A percentile compares a stretch with the other conserved stretches of the same genome.
Evolutionary conservation across 2,329 filamentous ascomycete species (phyloP).

Genomic region (Xylaria sp.): DNA sequence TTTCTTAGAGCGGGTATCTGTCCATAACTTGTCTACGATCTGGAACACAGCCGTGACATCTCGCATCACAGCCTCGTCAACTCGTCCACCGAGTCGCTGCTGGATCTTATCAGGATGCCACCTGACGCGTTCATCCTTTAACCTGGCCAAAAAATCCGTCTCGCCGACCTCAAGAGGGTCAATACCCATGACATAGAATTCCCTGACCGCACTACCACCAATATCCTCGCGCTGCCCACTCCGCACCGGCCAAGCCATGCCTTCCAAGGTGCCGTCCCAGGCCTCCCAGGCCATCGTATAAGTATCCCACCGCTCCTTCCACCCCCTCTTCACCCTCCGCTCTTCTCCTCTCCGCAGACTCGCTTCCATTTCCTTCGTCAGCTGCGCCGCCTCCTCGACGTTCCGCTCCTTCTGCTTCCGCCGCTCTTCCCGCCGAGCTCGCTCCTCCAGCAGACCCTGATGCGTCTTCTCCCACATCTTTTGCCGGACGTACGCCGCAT

Average conservation of each 20-base stretch:
- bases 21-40: constrained; percentile 83
- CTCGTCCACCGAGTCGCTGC: constrained; percentile 77
- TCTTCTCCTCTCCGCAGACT: constrained; percentile 71
- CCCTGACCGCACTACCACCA: constrained; percentile 32
- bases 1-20: constrained; percentile 54
- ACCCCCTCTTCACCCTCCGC: constrained; percentile 60
- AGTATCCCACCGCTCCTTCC: constrained; percentile 65
- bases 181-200: constrained; percentile 67
- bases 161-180: constrained; percentile 51
- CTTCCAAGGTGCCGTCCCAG: constrained; percentile 52
- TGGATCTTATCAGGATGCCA: constrained; percentile 99
- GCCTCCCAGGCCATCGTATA: constrained; percentile 69
- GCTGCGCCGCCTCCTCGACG: constrained; percentile 47
- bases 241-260: constrained; percentile 74
- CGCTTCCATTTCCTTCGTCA: constrained; percentile 70
- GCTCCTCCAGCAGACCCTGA: constrained; percentile 80
- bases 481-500: constrained; percentile 80
- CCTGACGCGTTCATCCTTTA: constrained; percentile 85
- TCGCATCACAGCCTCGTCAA: constrained; percentile 75
- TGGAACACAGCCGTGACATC: constrained; percentile 91
- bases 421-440: constrained; percentile 63
- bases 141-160: constrained; percentile 51
- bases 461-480: constrained; percentile 97
- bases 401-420: constrained; percentile 53
- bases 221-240: constrained; percentile 55